phyloP scores from a whole-genome alignment of 768 basidiomycete species.

The Podaxis pistillaris region DNA sequence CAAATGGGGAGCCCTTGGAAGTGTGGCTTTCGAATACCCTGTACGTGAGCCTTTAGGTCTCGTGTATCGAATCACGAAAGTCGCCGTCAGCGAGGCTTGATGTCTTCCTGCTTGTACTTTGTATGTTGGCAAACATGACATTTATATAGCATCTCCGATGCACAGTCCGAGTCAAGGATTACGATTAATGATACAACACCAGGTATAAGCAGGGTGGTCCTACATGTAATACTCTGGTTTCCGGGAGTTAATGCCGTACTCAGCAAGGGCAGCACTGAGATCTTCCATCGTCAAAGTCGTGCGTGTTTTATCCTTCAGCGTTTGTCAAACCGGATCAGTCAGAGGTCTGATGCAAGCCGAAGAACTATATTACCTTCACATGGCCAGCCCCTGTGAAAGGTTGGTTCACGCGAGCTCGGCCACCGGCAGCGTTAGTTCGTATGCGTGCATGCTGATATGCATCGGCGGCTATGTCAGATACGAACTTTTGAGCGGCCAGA shows the following conservation, averaged over 20 bases:
- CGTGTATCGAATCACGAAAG: slow-evolving; percentile 19
- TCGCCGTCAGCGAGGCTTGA: slow-evolving; percentile 14
- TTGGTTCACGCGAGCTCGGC: slow-evolving; percentile 64
- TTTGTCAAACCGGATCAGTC: background rate
- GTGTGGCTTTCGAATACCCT: slow-evolving; percentile 23
- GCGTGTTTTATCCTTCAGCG: slow-evolving; percentile 76
- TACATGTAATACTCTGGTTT: slow-evolving; percentile 94
- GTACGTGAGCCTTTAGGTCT: slow-evolving; percentile 19
- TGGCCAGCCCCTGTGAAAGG: slow-evolving; percentile 55
- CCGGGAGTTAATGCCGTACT: slow-evolving; percentile 92
- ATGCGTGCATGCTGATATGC: slow-evolving; percentile 98
- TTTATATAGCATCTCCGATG: background rate
- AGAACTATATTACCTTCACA: slow-evolving; percentile 47
- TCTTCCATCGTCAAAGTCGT: slow-evolving; percentile 98
- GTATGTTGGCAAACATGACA: background rate
- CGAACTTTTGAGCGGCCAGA: slow-evolving; percentile 95
- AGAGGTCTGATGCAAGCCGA: background rate
- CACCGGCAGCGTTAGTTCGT: slow-evolving; percentile 81
- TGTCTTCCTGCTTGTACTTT: background rate
- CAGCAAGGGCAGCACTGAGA: slow-evolving; percentile 85
- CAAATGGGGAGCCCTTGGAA: slow-evolving; percentile 47
- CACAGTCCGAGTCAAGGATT: background rate
- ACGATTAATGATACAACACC: slow-evolving; percentile 1
- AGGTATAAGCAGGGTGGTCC: slow-evolving; percentile 10
- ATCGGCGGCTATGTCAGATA: slow-evolving; percentile 94